A percentile compares a stretch with the other conserved stretches of the same genome.
Conservation (phyloP, 495 filamentous ascomycete genomes). For the Aeminium ludgeri region DNA sequence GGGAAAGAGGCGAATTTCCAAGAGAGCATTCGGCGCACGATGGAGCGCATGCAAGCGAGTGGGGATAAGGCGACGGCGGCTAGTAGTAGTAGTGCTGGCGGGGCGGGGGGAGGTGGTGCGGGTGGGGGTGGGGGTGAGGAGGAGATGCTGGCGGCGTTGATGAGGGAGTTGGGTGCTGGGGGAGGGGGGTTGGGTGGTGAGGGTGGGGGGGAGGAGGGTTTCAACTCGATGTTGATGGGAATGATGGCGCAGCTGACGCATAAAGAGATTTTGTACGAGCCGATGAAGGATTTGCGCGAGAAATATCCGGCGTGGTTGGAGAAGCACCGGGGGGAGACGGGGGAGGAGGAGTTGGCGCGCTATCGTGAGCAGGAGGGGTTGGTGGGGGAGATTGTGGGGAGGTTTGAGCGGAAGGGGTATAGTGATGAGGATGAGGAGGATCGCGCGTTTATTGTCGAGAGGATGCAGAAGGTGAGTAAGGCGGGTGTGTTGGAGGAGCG, state of each 20-base stretch:
- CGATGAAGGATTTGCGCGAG: conserved; percentile 87
- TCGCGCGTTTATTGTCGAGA: conserved; percentile 83
- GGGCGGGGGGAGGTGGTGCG: conserved; percentile 20
- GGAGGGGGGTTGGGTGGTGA: conserved; percentile 33
- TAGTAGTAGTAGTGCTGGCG: no score
- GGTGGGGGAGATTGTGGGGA: conserved; percentile 73
- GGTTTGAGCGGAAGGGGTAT: conserved; percentile 68
- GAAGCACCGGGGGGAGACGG: conserved; percentile 48
- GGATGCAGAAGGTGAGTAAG: conserved; percentile 78
- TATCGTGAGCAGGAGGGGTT: conserved; percentile 68
- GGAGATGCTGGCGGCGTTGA: conserved; percentile 67
- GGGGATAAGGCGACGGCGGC: conserved; percentile 67
- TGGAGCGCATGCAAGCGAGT: conserved; percentile 84
- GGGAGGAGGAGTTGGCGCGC: conserved; percentile 52
- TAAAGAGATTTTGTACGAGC: conserved; percentile 95
- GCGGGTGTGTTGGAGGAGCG: neutral
- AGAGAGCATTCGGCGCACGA: conserved; percentile 75
- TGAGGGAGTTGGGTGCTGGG: conserved; percentile 63
- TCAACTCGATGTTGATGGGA: conserved; percentile 78
- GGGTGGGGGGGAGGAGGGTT: conserved; percentile 58
- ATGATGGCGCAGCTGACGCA: conserved; percentile 99
- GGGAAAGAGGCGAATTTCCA: conserved; percentile 52
- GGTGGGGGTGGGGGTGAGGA: conserved; percentile 29
- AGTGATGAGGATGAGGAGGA: conserved; percentile 64
- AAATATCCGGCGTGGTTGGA: conserved; percentile 83